Conservation (phyloP, 257 asterid genomes). For the Ajuga chamaepitys region DNA sequence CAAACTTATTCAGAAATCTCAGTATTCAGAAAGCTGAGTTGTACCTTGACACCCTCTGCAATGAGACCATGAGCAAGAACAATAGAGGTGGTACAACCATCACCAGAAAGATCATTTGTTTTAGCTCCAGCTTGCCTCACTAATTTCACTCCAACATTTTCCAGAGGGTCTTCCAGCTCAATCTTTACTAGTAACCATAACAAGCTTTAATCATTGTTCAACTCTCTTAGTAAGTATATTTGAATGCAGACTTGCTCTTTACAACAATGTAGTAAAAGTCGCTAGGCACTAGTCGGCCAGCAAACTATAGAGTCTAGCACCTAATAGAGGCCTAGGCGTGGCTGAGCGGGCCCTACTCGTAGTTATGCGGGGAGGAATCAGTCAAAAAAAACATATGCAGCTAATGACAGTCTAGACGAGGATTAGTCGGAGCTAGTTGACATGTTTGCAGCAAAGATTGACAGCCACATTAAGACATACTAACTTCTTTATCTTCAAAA, state of each 20-base stretch:
- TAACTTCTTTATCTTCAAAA: neutral
- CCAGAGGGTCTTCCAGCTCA: slow-evolving; percentile 86
- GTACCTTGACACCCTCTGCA: slow-evolving; percentile 77
- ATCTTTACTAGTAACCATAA: slow-evolving; percentile 54
- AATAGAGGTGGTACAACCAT: slow-evolving; percentile 80
- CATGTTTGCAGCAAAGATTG: too few species aligned
- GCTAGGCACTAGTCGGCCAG: too few species aligned
- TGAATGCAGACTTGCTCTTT: neutral
- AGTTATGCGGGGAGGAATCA: too few species aligned
- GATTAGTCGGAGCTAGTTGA: too few species aligned
- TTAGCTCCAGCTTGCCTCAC: slow-evolving; percentile 87
- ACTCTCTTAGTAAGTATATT: neutral
- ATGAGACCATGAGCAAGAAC: slow-evolving; percentile 79
- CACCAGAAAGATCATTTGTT: slow-evolving; percentile 85
- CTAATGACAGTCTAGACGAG: too few species aligned
- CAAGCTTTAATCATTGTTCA: slow-evolving; percentile 12
- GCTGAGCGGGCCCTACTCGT: too few species aligned
- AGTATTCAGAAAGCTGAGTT: neutral
- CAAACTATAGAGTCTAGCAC: too few species aligned
- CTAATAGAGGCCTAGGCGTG: too few species aligned
- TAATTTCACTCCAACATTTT: slow-evolving; percentile 79
- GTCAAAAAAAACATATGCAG: too few species aligned
- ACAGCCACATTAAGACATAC: too few species aligned
- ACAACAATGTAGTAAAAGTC: neutral
- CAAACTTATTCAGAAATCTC: neutral